Conservation (phyloP, 2,329 filamentous ascomycete genomes). For the Fusarium caatingaense region DNA sequence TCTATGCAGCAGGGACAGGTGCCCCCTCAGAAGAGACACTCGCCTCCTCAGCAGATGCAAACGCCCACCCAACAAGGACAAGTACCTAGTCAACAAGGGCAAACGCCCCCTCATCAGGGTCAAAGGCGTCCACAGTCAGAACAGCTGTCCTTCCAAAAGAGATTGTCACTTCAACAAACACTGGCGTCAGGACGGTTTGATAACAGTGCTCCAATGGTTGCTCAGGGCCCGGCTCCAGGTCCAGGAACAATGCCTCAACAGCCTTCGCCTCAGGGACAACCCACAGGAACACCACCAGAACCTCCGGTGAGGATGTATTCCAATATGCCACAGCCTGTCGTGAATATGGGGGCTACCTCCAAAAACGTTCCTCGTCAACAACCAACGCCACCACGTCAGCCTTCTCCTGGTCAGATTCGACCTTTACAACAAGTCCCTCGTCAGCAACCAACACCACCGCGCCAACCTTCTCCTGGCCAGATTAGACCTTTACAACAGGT, state of each 20-base stretch:
- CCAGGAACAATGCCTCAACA: neutral
- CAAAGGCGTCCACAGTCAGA: neutral
- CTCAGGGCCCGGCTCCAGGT: neutral
- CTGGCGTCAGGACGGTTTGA: neutral
- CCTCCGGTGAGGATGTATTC: neutral
- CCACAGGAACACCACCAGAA: neutral
- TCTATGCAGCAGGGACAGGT: neutral
- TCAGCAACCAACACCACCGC: conserved; percentile 1
- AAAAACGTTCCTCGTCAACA: neutral
- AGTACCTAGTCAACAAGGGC: neutral
- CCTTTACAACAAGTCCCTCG: neutral
- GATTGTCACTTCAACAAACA: neutral
- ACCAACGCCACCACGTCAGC: neutral
- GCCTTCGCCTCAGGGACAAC: neutral
- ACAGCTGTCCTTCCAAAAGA: neutral
- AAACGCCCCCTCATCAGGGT: neutral
- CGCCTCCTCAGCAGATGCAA: neutral
- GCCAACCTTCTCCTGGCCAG: conserved; percentile 1
- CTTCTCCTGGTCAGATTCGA: neutral
- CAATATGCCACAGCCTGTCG: neutral
- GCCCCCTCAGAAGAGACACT: neutral
- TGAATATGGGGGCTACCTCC: neutral
- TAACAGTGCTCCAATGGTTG: neutral
- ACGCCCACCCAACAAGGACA: conserved; percentile 1
- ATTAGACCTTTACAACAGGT: neutral